Evolutionary conservation across 371 early-diverging fungal genomes (phyloP).

Genomic region (Batrachochytrium dendrobatidis): DNA sequence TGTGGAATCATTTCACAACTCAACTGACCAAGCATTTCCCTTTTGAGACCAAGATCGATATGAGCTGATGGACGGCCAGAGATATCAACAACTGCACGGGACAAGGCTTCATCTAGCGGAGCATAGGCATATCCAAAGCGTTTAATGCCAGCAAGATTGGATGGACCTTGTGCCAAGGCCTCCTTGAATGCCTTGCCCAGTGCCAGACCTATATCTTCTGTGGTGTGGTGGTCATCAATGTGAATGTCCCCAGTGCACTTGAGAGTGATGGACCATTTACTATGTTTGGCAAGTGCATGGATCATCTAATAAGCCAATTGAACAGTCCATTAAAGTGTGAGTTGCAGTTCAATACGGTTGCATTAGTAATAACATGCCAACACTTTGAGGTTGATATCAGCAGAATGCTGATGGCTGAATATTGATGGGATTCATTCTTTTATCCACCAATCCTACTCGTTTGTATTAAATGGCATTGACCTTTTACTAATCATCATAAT

Average conservation of each 20-base stretch:
- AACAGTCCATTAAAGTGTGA: not conserved
- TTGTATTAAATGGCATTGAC: no score
- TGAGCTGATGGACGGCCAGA: constrained; percentile 87
- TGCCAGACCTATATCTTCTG: constrained; percentile 91
- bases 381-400: not conserved
- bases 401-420: not conserved
- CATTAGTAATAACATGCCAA: not conserved
- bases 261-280: constrained; percentile 75
- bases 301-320: constrained; percentile 61
- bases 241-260: constrained; percentile 85
- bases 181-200: constrained; percentile 87
- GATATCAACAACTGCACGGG: constrained; percentile 93
- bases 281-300: constrained; percentile 92
- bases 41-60: constrained; percentile 74
- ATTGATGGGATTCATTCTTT: not conserved
- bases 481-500: no score
- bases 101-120: constrained; percentile 92
- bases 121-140: constrained; percentile 93
- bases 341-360: not conserved
- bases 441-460: no score
- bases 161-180: constrained; percentile 53
- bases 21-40: constrained; percentile 82
- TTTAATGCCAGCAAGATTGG: constrained; percentile 77
- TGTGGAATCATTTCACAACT: constrained; percentile 97
- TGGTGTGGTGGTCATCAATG: constrained; percentile 96